These are phyloP conservation scores for Mycocentrospora acerina DNA, from an alignment of 2,329 filamentous ascomycete genomes.

Conservation along the genomic window DNA sequence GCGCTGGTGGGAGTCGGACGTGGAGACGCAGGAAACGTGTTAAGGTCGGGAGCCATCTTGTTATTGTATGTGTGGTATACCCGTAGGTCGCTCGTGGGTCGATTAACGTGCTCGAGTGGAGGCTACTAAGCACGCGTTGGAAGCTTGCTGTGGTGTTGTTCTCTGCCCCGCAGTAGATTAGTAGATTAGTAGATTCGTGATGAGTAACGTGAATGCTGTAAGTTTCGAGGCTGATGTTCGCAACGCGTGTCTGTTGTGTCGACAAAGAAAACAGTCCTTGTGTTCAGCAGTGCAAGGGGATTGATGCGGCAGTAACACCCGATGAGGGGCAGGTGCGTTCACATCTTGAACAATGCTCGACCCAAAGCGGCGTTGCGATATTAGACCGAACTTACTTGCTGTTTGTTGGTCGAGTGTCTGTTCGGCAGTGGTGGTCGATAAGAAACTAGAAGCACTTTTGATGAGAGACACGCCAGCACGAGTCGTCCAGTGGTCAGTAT, in stretches of 20 bases:
- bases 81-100: too few relatives aligned
- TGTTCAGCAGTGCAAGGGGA: constrained; percentile 1
- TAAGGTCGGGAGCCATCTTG: constrained; percentile 54
- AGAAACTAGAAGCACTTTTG: constrained; percentile 8
- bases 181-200: too few relatives aligned
- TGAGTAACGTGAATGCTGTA: too few relatives aligned
- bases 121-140: too few relatives aligned
- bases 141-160: too few relatives aligned
- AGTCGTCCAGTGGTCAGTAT: constrained; percentile 18
- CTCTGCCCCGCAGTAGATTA: too few relatives aligned
- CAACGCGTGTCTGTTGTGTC: too few relatives aligned
- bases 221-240: not conserved
- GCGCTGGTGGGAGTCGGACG: constrained; percentile 23
- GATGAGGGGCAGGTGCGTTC: constrained; percentile 16
- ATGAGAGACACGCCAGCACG: constrained; percentile 6
- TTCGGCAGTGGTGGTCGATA: constrained; percentile 14
- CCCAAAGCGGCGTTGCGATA: too few relatives aligned
- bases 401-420: constrained; percentile 5
- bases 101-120: too few relatives aligned
- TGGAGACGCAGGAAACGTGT: constrained; percentile 45
- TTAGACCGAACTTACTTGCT: too few relatives aligned
- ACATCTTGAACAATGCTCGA: not conserved
- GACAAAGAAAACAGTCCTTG: not conserved
- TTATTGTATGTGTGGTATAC: not conserved
- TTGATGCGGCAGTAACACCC: constrained; percentile 13